phyloP scores from a whole-genome alignment of 768 basidiomycete species.

The Phaeotremella fagi region DNA sequence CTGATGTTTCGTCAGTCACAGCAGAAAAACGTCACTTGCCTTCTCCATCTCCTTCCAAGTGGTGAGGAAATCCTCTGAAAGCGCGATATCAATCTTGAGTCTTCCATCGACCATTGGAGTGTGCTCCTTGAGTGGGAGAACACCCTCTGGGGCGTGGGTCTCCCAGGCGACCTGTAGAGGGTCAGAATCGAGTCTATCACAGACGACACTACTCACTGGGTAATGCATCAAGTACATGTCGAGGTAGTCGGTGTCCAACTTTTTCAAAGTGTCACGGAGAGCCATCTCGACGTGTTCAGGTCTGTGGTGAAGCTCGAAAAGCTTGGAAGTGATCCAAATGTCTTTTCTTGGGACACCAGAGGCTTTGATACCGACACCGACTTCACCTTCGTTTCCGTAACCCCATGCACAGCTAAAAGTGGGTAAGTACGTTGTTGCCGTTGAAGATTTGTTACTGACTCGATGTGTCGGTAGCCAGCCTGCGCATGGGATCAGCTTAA shows the following conservation, averaged over 20 bases:
- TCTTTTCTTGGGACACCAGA: constrained; percentile 61
- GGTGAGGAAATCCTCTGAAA: constrained; percentile 67
- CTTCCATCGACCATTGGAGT: constrained; percentile 60
- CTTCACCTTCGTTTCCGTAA: constrained; percentile 72
- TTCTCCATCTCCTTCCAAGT: constrained; percentile 74
- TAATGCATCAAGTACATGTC: constrained; percentile 80
- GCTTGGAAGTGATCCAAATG: constrained; percentile 65
- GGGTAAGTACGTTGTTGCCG: not conserved
- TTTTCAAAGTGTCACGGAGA: constrained; percentile 57
- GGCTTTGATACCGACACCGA: constrained; percentile 65
- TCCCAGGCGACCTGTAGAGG: not conserved
- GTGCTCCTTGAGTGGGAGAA: constrained; percentile 3
- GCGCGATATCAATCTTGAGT: constrained; percentile 51
- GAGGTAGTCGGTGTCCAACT: constrained; percentile 56
- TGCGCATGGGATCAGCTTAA: not conserved
- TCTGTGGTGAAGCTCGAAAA: constrained; percentile 53
- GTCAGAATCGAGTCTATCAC: not conserved
- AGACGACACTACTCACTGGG: constrained; percentile 47
- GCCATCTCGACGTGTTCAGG: constrained; percentile 66
- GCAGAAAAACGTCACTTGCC: constrained; percentile 6
- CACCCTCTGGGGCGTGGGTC: not conserved
- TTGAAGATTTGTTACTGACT: not conserved
- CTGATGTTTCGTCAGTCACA: constrained; percentile 46
- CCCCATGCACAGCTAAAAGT: constrained; percentile 50
- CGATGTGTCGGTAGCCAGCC: constrained; percentile 3